Base-by-base conservation (phyloP, 331 rosid genomes). In the Pyrus hybrid region DNA sequence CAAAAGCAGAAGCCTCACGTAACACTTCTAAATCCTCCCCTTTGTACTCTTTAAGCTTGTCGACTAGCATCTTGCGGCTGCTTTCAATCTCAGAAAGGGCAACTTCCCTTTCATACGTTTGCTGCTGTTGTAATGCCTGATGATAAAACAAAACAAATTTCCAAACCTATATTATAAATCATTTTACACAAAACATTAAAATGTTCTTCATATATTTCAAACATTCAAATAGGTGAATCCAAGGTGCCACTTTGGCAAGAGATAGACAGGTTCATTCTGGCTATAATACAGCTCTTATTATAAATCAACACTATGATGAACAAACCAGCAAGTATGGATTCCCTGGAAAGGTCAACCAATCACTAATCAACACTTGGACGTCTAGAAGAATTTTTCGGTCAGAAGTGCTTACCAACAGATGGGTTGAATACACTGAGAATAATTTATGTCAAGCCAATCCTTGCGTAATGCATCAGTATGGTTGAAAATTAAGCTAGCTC, bases 11-110 rank as follows among this genome's bases (percentile, higher is more conserved):
- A 47, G 96, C 97, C 86, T 92, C 96, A 1, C 78, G 83, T 78
- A 94, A 90, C 68, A 92, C 99, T 73, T 85, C 93, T 89, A 92
- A 83, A 56, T 88, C 89, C 76, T 80, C 79, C 63, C 97, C 99
- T 79, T 87, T 83, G 86, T 94, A 94, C 77, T 84, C 91, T 75
- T 81, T 89, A 61, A 94, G 88, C 82, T 92, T 92, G 67, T 84
- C 82, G 13, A 92, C 85, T 80, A 94, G 71, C 84, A 88, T 75
- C 84, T 94, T 89, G 51, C 97, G 97, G 75, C 97, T 86, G 57
- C 79, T 90, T 70, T 94, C 99, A 54, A 94, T 90, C 86, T 92
- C 97, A 43, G 89, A 80, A 64, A 94, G 93, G 74, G 99, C 92
- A 67, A 81, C 87, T 85, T 89, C 97, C 67, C 89, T 92, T 83